Conservation (phyloP, 1,139 yeast species). For the Kurtzmaniella quercitrusa region DNA sequence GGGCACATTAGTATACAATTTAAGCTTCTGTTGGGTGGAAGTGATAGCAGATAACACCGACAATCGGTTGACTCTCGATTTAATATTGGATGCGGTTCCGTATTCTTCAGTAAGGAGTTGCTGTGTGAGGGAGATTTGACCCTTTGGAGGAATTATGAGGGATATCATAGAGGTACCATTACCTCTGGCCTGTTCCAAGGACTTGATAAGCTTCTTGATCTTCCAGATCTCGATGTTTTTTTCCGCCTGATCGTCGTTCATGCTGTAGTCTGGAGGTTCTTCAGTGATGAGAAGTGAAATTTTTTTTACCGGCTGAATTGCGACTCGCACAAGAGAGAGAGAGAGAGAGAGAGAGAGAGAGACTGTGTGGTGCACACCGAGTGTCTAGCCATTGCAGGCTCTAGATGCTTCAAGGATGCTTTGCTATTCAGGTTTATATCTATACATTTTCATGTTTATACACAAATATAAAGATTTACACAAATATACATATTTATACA, state of each 20-base stretch:
- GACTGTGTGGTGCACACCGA: too few species aligned
- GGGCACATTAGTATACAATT: slow-evolving; percentile 85
- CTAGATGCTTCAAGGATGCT: too few species aligned
- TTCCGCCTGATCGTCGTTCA: slow-evolving; percentile 59
- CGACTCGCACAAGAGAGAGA: neutral
- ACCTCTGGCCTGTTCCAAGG: slow-evolving; percentile 88
- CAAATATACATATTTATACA: too few species aligned
- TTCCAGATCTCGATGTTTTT: slow-evolving; percentile 98
- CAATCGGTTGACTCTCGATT: slow-evolving; percentile 92
- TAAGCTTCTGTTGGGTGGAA: slow-evolving; percentile 93
- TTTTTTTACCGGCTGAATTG: neutral
- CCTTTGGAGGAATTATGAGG: slow-evolving; percentile 89
- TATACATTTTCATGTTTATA: too few species aligned
- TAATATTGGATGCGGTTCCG: slow-evolving; percentile 97
- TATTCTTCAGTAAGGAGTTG: slow-evolving; percentile 97
- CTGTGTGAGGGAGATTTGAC: slow-evolving; percentile 82
- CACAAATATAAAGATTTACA: too few species aligned
- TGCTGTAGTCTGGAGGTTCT: slow-evolving; percentile 1
- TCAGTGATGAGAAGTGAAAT: slow-evolving; percentile 1
- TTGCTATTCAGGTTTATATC: too few species aligned
- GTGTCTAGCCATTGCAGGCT: too few species aligned
- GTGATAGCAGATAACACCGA: slow-evolving; percentile 96
- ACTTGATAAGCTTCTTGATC: slow-evolving; percentile 86
- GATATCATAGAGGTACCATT: slow-evolving; percentile 99
- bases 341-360: neutral